A percentile compares a stretch with the other conserved stretches of the same genome.
Conservation (phyloP, 345 rosid species). For the Ailanthus altissimus region DNA sequence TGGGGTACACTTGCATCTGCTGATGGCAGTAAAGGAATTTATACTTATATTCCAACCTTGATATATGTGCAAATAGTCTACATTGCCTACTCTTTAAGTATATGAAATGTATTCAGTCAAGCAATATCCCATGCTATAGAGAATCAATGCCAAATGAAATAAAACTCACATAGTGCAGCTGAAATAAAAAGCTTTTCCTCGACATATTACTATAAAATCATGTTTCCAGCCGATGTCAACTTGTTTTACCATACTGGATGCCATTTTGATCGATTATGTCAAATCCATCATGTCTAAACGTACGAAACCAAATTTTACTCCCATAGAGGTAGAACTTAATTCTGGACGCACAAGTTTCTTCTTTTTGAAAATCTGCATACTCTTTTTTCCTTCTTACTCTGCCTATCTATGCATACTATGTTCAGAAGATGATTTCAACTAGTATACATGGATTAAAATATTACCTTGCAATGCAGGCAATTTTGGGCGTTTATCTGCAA, state of each 20-base stretch:
- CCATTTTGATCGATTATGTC: too few relatives aligned
- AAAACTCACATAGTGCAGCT: neutral
- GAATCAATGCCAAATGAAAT: neutral
- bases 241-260: neutral
- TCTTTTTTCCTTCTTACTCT: too few relatives aligned
- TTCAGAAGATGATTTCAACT: too few relatives aligned
- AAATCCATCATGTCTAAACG: too few relatives aligned
- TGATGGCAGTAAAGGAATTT: too few relatives aligned
- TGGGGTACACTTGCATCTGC: too few relatives aligned
- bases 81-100: neutral
- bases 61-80: neutral
- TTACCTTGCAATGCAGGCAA: constrained; percentile 96
- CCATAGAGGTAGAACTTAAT: too few relatives aligned
- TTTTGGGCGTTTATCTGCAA: constrained; percentile 93
- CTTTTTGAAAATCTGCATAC: too few relatives aligned
- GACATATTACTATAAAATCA: neutral
- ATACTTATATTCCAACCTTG: neutral
- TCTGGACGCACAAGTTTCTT: too few relatives aligned
- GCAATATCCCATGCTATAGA: neutral
- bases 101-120: neutral
- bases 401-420: too few relatives aligned
- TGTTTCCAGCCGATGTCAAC: neutral
- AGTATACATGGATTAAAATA: neutral
- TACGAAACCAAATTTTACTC: too few relatives aligned
- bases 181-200: neutral